Base-by-base conservation (phyloP, 2,329 filamentous ascomycete species). In the Verticillium zaregamsianum region DNA sequence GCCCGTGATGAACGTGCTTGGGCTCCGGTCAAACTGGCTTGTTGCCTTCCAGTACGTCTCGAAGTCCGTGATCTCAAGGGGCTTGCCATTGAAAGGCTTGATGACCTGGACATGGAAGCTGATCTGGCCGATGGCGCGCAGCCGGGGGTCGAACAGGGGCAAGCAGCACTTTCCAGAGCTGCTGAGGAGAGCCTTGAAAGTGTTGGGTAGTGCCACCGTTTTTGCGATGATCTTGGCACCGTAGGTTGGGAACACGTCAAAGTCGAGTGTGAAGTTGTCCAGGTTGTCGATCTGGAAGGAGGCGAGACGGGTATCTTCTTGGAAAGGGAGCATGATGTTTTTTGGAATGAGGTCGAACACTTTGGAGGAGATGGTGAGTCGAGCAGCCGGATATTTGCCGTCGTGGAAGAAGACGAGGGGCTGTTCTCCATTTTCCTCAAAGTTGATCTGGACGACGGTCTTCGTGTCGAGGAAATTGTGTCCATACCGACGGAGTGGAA, bases 1-100 rank as follows among this genome's bases (percentile, higher is more conserved):
- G 0, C 94, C 95, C 0, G 94, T 98, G 20, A 99, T 92, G 28
- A 98, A 86, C 28, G 92, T 91, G 71, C 86, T 95, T 28, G 90
- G 90, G 56, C 93, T 91, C 58, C 91, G 88, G 72, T 97, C 92
- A 57, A 95, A 85, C 68, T 97, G 93, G 70, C 93, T 97, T 1
- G 95, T 99, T 0, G 94, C 94, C 76, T 98, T 99, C 95, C 95
- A 99, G 76, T 99, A 99, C 0, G 95, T 98, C 65, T 96, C 95
- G 69, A 98, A 99, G 71, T 98, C 93, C 1, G 95, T 96, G 64
- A 99, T 97, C 74, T 99, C 95, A 25, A 99, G 81, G 3, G 95
- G 93, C 64, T 93, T 90, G 8, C 95, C 94, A 65, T 89, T 87
- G 78, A 98, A 99, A 0, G 95, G 95, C 71, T 97, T 97, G 73